These are phyloP conservation scores for Polyplosphaeria fusca DNA, from an alignment of 495 filamentous ascomycete species.

Conservation along the genomic window DNA sequence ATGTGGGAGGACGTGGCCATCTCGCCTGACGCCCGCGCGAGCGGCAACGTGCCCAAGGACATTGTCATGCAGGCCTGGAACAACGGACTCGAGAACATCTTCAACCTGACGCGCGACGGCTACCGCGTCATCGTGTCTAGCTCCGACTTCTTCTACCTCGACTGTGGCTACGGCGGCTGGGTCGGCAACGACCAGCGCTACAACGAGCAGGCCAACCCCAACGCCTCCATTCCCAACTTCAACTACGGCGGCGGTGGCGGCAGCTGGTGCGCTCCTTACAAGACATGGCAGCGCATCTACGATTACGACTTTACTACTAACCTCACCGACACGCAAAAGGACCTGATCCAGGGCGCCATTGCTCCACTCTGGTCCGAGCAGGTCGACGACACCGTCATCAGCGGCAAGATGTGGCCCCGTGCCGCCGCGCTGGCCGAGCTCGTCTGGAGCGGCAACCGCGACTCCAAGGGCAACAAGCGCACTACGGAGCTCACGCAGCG, in stretches of 20 bases:
- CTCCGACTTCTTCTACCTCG: conserved; percentile 55
- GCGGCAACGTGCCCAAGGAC: conserved; percentile 50
- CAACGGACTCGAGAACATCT: conserved; percentile 51
- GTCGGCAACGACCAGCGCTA: conserved; percentile 55
- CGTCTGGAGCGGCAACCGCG: conserved; percentile 54
- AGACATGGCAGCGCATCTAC: conserved; percentile 61
- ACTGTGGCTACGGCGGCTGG: conserved; percentile 55
- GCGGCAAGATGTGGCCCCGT: conserved; percentile 53
- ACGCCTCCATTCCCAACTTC: conserved; percentile 46
- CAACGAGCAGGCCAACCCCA: conserved; percentile 50
- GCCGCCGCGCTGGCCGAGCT: conserved; percentile 55
- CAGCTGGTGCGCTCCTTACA: conserved; percentile 59
- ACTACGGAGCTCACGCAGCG: conserved; percentile 54
- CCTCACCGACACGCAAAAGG: conserved; percentile 46
- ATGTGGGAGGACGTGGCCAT: conserved; percentile 58
- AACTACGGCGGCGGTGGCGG: conserved; percentile 55
- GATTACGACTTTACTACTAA: conserved; percentile 56
- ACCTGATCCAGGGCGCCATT: conserved; percentile 50
- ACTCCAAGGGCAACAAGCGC: conserved; percentile 48
- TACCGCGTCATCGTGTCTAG: conserved; percentile 56
- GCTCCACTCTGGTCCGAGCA: conserved; percentile 57
- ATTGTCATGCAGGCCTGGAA: conserved; percentile 57
- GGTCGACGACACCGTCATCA: conserved; percentile 52
- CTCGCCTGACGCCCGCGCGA: conserved; percentile 36
- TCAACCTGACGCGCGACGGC: conserved; percentile 49